A percentile compares a stretch with the other conserved stretches of the same genome.
Conservation (phyloP, 352 stramenopile species). For the Phytophthora megakarya region DNA sequence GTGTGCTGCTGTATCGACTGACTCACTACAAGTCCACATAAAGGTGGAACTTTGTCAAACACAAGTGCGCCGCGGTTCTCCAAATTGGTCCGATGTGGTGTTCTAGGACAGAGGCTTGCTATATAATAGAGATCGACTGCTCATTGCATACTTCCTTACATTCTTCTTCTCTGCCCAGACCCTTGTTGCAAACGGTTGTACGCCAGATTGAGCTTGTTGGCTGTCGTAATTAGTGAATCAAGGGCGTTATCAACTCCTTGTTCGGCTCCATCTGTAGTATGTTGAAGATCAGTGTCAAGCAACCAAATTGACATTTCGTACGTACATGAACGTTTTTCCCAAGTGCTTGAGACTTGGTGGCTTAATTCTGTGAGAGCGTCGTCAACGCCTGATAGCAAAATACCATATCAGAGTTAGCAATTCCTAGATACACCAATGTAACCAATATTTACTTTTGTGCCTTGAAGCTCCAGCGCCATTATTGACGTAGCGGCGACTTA, state of each 20-base stretch:
- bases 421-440: neutral
- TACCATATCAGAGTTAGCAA: neutral
- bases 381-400: constrained; percentile 47
- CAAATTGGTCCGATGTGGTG: constrained; percentile 12
- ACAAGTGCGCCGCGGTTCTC: constrained; percentile 20
- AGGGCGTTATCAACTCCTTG: constrained; percentile 57
- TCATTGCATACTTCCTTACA: constrained; percentile 29
- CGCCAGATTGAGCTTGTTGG: constrained; percentile 61
- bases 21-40: constrained; percentile 94
- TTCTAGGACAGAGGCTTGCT: constrained; percentile 38
- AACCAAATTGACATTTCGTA: neutral
- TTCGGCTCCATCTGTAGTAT: constrained; percentile 31
- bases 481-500: constrained; percentile 13
- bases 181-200: constrained; percentile 37
- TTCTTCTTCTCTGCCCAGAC: constrained; percentile 10
- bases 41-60: constrained; percentile 24
- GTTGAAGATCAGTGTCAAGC: neutral
- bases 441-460: constrained; percentile 32
- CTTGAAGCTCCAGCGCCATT: constrained; percentile 9
- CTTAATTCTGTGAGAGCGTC: constrained; percentile 69
- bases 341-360: constrained; percentile 49
- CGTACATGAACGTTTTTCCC: constrained; percentile 35
- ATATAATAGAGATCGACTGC: constrained; percentile 49
- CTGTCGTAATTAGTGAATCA: constrained; percentile 64
- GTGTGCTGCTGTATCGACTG: constrained; percentile 96